Base-by-base conservation (phyloP, 129 eudicot genomes). In the Sambucus nigra region DNA sequence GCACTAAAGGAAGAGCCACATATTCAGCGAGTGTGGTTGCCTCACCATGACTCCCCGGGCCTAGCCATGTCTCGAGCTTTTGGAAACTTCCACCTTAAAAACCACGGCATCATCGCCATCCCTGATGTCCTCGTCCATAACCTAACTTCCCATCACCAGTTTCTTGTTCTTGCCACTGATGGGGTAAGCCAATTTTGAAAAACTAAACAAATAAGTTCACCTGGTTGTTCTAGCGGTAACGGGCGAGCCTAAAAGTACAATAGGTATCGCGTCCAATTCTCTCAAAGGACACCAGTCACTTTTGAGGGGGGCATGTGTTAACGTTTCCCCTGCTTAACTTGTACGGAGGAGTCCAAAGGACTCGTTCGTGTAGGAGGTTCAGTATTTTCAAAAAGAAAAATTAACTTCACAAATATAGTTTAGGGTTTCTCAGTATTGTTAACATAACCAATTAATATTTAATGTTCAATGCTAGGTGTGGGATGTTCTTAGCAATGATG, bases 51-150 rank as follows among this genome's bases (percentile, higher is more conserved):
- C 68, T 74, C 77, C 11, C 99, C 99, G 0, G 99, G 99, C 46
- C 74, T 91, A 21, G 99, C 99, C 61, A 91, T 82, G 95, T 81
- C 99, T 55, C 81, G 95, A 13, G 88, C 94, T 65, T 86, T 91
- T 18, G 95, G 95, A 18, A 95, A 91, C 69, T 91, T 91, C 24
- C 46, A 73, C 18, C 92, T 89, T 9, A 89, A 89, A 66, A 57
- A 63, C 21, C 76, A 84, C 5, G 95, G 95, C 22, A 63, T 89
- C 14, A 89, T 85, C 7, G 68, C 87, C 32, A 68, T 77, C 44
- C 98, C 98, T 6, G 83, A 76, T 8, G 78, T 89, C 51, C 65
- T 81, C 1, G 65, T 73, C 61, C 94, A 59, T 41, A 78, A 51
- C 11, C 17, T 89, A 28, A 70, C 89, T 5, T 65, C 88, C 5